phyloP scores from a whole-genome alignment of 2,329 filamentous ascomycete genomes.

The Penicillium sp. region DNA sequence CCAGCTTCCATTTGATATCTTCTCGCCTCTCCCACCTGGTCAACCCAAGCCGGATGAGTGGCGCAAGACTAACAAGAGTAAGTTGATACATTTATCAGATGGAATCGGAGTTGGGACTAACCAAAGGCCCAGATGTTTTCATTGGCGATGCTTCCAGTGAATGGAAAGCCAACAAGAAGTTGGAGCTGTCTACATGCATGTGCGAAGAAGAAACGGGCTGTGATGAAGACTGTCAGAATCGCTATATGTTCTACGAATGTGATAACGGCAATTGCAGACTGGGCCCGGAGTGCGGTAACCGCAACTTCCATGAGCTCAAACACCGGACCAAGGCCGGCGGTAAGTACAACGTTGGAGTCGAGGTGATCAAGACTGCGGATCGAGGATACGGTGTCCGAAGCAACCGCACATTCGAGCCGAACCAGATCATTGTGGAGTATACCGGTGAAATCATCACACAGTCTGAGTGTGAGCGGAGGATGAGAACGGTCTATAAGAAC shows the following conservation, averaged over 20 bases:
- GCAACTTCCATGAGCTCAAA: slow-evolving; percentile 75
- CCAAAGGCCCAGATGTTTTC: slow-evolving; percentile 66
- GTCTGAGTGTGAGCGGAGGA: slow-evolving; percentile 83
- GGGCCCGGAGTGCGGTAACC: slow-evolving; percentile 75
- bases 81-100: slow-evolving; percentile 30
- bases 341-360: slow-evolving; percentile 86
- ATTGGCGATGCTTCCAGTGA: slow-evolving; percentile 73
- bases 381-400: slow-evolving; percentile 87
- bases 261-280: slow-evolving; percentile 83
- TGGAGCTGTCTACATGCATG: slow-evolving; percentile 71
- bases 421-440: slow-evolving; percentile 98
- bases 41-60: slow-evolving; percentile 92
- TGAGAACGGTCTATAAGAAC: slow-evolving; percentile 89
- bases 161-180: slow-evolving; percentile 73
- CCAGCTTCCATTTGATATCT: slow-evolving; percentile 83
- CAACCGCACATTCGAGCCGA: slow-evolving; percentile 77
- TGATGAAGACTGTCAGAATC: slow-evolving; percentile 84
- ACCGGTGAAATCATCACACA: slow-evolving; percentile 97
- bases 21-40: slow-evolving; percentile 75
- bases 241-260: slow-evolving; percentile 96
- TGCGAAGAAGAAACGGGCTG: slow-evolving; percentile 75
- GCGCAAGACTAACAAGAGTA: slow-evolving; percentile 86
- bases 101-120: slow-evolving; percentile 27
- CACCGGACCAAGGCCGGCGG: slow-evolving; percentile 70
- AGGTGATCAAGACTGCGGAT: slow-evolving; percentile 85